These are phyloP conservation scores for Nakazawaea molendinolei DNA, from an alignment of 805 yeast species.

Conservation along the genomic window DNA sequence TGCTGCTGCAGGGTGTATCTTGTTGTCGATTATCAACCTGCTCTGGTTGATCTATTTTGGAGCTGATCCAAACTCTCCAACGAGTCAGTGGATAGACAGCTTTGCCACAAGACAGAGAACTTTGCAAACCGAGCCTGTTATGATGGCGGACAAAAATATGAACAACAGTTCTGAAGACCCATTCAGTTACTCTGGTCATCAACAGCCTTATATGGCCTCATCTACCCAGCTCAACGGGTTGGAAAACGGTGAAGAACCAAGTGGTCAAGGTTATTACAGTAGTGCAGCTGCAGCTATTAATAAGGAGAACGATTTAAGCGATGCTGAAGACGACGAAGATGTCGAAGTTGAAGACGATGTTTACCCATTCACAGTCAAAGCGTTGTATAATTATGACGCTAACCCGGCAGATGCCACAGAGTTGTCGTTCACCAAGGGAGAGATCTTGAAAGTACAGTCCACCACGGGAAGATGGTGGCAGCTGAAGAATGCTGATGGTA, in stretches of 20 bases:
- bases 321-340: slow-evolving; percentile 9
- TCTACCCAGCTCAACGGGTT: slow-evolving; percentile 55
- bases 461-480: slow-evolving; percentile 99
- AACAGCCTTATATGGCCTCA: slow-evolving; percentile 21
- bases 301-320: slow-evolving; percentile 13
- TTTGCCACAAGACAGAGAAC: slow-evolving; percentile 6
- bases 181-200: slow-evolving; percentile 15
- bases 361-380: slow-evolving; percentile 82
- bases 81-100: slow-evolving; percentile 70
- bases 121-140: slow-evolving; percentile 11
- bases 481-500: slow-evolving; percentile 83
- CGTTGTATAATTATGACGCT: slow-evolving; percentile 81
- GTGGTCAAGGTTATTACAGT: slow-evolving; percentile 17
- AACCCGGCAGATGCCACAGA: slow-evolving; percentile 92
- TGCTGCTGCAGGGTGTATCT: slow-evolving; percentile 87
- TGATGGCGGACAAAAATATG: slow-evolving; percentile 19
- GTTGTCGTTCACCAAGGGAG: slow-evolving; percentile 85
- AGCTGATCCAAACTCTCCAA: slow-evolving; percentile 82
- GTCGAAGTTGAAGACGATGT: slow-evolving; percentile 24
- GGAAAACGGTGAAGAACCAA: slow-evolving; percentile 38
- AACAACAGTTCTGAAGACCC: slow-evolving; percentile 20
- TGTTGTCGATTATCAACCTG: slow-evolving; percentile 73
- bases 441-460: slow-evolving; percentile 85
- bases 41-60: slow-evolving; percentile 89
- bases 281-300: slow-evolving; percentile 11